Conservation (phyloP, 345 rosid species). For the Kernera saxatilis region DNA sequence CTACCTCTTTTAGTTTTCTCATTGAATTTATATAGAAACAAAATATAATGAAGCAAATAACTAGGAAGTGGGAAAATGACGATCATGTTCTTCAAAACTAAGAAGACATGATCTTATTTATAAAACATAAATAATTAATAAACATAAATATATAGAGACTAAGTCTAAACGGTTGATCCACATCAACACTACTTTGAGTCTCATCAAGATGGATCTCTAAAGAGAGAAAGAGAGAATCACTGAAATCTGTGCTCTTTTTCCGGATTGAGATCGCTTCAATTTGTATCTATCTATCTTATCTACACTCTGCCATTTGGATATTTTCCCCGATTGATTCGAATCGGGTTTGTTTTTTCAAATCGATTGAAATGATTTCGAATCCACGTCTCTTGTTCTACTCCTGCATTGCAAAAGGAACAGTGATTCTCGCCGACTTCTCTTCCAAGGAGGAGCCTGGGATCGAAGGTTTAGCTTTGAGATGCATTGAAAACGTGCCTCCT, state of each 20-base stretch:
- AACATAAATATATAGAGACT: too few relatives aligned
- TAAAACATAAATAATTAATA: too few relatives aligned
- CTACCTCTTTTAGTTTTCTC: too few relatives aligned
- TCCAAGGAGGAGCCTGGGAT: conserved; percentile 46
- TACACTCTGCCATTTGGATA: not conserved
- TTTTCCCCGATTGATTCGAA: not conserved
- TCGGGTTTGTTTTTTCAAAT: not conserved
- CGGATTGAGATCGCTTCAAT: not conserved
- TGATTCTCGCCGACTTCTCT: conserved; percentile 56
- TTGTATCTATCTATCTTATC: not conserved
- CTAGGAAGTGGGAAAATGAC: too few relatives aligned
- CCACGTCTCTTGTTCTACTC: conserved; percentile 48
- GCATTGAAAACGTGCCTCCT: conserved; percentile 55
- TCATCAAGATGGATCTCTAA: not conserved
- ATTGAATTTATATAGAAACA: too few relatives aligned
- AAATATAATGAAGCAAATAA: too few relatives aligned
- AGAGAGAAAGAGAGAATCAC: not conserved
- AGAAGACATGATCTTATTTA: too few relatives aligned
- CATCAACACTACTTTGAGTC: too few relatives aligned
- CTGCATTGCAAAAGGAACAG: conserved; percentile 61
- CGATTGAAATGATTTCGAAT: conserved; percentile 43
- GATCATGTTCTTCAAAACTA: too few relatives aligned
- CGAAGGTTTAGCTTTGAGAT: conserved; percentile 42
- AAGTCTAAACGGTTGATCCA: too few relatives aligned
- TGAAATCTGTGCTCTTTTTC: not conserved